Evolutionary conservation across 2,329 filamentous ascomycete species (phyloP).

Genomic region (Colletotrichum gloeosporioides): DNA sequence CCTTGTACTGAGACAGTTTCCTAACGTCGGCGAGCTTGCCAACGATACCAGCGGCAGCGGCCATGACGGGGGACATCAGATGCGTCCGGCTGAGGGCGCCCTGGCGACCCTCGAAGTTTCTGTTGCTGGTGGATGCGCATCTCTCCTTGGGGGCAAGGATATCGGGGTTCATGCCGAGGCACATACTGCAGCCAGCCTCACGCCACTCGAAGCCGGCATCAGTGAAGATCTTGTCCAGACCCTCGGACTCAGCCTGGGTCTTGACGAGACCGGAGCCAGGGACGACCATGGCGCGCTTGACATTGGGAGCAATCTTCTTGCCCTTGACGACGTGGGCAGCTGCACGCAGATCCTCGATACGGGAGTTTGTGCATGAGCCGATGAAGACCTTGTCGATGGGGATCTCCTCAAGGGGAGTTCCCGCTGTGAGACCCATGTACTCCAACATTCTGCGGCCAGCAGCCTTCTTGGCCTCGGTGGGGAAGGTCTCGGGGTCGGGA

Average conservation of each 20-base stretch:
- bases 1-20: conserved; percentile 65
- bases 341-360: conserved; percentile 92
- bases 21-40: conserved; percentile 94
- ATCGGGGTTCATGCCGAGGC: conserved; percentile 98
- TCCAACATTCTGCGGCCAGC: conserved; percentile 83
- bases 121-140: conserved; percentile 94
- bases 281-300: conserved; percentile 95
- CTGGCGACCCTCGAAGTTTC: conserved; percentile 97
- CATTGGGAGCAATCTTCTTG: conserved; percentile 83
- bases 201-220: conserved; percentile 98
- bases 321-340: conserved; percentile 88
- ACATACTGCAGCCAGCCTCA: conserved; percentile 99
- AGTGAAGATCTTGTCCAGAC: conserved; percentile 88
- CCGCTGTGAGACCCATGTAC: conserved; percentile 93
- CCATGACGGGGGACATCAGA: conserved; percentile 97
- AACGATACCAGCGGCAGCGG: conserved; percentile 85
- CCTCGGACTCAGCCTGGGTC: conserved; percentile 87
- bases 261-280: conserved; percentile 96
- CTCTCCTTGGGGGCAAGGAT: conserved; percentile 91
- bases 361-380: conserved; percentile 95
- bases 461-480: conserved; percentile 79
- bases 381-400: conserved; percentile 96
- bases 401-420: conserved; percentile 92
- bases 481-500: conserved; percentile 87
- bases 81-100: conserved; percentile 91